Evolutionary conservation across 768 basidiomycete genomes (phyloP), one percentile per base, ranked within the genome.

Genomic region (Trichaptum fuscoviolaceum): DNA sequence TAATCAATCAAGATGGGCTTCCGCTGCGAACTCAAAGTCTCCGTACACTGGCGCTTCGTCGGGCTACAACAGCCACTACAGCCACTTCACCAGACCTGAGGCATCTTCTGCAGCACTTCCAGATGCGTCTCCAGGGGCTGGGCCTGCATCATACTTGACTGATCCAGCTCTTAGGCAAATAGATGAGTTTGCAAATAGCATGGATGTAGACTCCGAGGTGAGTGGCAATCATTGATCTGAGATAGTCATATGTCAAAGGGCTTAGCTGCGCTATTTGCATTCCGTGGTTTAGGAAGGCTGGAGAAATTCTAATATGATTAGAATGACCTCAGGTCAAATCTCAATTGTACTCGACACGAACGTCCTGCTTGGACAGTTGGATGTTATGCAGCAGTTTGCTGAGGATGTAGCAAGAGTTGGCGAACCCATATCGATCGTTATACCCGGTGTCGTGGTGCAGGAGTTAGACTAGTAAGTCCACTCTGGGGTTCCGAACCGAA

Each of bases 321-420:
- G 10, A 52, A 15, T 20, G 20, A 6, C 42, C 20, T 15, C 20
- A 15, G 42, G 42, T 12, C 42, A 52, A 2, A 20, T 52, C 12
- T 52, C 42, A 15, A 71, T 93, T 63, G 84, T 94, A 18, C 73
- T 92, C 35, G 92, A 95, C 72, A 94, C 92, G 30, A 95, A 94
- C 70, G 84, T 93, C 68, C 78, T 95, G 27, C 75, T 92, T 70
- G 85, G 87, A 72, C 81, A 87, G 67, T 83, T 92, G 67, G 85
- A 87, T 64, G 80, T 85, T 52, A 75, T 93, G 67, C 81, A 84
- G 67, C 81, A 83, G 60, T 90, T 93, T 71, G 85, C 88, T 58
- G 78, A 81, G 12, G 88, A 90, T 72, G 78, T 87, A 36, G 87
- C 88, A 71, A 77, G 73, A 26, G 73, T 77, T 24, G 67, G 67